Evolutionary conservation across 1,284 basidiomycete species (phyloP).

Genomic region (Sanghuangporus weigelae): DNA sequence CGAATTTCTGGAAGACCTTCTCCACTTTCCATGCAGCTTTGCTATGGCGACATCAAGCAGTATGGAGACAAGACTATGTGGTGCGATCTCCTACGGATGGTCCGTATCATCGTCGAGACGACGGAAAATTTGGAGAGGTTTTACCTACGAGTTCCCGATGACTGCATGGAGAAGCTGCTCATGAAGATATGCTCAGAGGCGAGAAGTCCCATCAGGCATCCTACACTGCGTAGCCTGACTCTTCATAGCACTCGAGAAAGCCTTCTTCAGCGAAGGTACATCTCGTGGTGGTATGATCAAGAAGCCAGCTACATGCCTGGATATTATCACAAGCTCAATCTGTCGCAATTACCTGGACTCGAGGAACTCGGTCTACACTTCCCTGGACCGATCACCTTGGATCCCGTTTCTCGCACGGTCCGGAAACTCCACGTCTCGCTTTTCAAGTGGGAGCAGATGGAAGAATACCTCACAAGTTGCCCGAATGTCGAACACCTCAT

Average conservation of each 20-base stretch:
- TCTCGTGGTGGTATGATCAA: not conserved
- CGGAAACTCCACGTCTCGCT: not conserved
- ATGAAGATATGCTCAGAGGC: not conserved
- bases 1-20: not conserved
- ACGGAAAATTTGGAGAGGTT: not conserved
- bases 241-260: slow-evolving; percentile 2
- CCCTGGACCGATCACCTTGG: slow-evolving; percentile 4
- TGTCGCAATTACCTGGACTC: not conserved
- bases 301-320: not conserved
- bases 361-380: slow-evolving; percentile 5
- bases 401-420: not conserved
- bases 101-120: not conserved
- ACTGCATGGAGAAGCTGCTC: slow-evolving; percentile 13
- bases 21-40: slow-evolving; percentile 1
- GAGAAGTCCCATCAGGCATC: not conserved
- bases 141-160: slow-evolving; percentile 8
- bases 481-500: slow-evolving; percentile 1
- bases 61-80: slow-evolving; percentile 4
- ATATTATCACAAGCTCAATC: slow-evolving; percentile 3
- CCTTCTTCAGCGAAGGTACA: not conserved
- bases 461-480: not conserved
- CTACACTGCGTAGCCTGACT: not conserved
- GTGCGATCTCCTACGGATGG: slow-evolving; percentile 1
- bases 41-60: slow-evolving; percentile 5
- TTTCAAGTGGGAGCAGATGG: slow-evolving; percentile 4